phyloP scores from a whole-genome alignment of 306 rosid genomes.

The Crataegus laevigata region DNA sequence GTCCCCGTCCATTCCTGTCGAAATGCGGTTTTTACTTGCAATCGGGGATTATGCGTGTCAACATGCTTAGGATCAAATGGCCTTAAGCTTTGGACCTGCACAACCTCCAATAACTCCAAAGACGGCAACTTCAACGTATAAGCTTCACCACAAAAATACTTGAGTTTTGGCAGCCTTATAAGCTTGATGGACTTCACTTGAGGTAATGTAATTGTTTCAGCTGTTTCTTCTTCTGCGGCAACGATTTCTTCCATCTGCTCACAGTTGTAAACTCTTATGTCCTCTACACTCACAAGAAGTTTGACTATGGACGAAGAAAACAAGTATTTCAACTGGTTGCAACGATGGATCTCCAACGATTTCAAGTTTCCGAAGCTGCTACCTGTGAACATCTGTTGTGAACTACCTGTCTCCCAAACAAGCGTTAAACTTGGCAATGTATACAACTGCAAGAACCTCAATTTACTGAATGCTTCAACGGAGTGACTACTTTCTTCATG shows the following conservation, averaged over 20 bases:
- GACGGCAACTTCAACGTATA: background rate
- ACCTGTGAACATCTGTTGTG: background rate
- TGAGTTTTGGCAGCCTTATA: background rate
- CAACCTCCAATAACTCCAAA: background rate
- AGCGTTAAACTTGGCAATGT: rapidly evolving
- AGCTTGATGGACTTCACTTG: background rate
- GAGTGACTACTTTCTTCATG: background rate
- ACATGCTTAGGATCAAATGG: background rate
- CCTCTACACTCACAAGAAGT: background rate
- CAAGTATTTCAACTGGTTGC: background rate
- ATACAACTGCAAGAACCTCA: rapidly evolving
- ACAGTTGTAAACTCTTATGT: rapidly evolving
- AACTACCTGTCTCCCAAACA: background rate
- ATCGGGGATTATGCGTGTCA: background rate
- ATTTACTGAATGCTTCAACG: background rate
- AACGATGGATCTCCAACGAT: rapidly evolving
- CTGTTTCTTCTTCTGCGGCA: background rate
- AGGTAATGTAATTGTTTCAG: background rate
- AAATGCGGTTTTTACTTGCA: no score
- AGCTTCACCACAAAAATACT: background rate
- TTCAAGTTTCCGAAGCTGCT: background rate
- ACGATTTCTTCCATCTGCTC: background rate
- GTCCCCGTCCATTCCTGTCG: no score
- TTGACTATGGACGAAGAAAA: background rate
- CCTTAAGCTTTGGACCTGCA: background rate